A percentile compares a stretch with the other conserved stretches of the same genome.
Conservation (phyloP, 441 rosid genomes). For the Croton setiger region DNA sequence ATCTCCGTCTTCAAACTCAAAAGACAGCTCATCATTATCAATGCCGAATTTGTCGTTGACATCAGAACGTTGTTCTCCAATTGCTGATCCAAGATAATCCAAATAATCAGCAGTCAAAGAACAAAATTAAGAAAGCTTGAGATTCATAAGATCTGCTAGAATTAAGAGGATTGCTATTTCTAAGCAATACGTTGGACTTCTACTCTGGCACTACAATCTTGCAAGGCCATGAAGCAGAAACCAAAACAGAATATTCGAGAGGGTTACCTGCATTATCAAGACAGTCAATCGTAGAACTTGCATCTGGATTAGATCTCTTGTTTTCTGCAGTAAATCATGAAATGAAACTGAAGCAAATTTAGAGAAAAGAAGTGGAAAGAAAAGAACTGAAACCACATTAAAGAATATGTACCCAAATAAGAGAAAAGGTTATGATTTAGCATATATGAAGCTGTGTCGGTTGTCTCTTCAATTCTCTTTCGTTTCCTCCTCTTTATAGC, state of each 20-base stretch:
- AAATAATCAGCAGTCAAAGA: slow-evolving; percentile 12
- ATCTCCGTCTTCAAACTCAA: slow-evolving; percentile 50
- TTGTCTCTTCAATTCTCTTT: slow-evolving; percentile 62
- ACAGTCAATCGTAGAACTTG: slow-evolving; percentile 53
- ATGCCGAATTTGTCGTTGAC: slow-evolving; percentile 35
- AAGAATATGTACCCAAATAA: slow-evolving; percentile 57
- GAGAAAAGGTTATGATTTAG: slow-evolving; percentile 63
- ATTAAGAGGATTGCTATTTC: background rate
- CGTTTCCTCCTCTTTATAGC: slow-evolving; percentile 73
- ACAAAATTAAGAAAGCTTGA: background rate
- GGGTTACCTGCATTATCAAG: slow-evolving; percentile 45
- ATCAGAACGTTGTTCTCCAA: slow-evolving; percentile 37
- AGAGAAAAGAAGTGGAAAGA: slow-evolving; percentile 2
- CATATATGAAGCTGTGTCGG: slow-evolving; percentile 52
- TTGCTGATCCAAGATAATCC: slow-evolving; percentile 29
- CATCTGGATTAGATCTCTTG: slow-evolving; percentile 57
- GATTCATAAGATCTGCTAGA: background rate
- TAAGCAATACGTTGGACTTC: background rate
- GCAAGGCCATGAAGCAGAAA: slow-evolving; percentile 1
- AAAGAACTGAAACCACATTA: too few species aligned
- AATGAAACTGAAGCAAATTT: background rate
- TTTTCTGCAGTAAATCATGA: slow-evolving; percentile 48
- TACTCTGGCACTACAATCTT: background rate
- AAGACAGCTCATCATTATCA: slow-evolving; percentile 35
- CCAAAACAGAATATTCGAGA: background rate